phyloP scores from a whole-genome alignment of 2,329 filamentous ascomycete species.

The Torrubiella hemipterigena region DNA sequence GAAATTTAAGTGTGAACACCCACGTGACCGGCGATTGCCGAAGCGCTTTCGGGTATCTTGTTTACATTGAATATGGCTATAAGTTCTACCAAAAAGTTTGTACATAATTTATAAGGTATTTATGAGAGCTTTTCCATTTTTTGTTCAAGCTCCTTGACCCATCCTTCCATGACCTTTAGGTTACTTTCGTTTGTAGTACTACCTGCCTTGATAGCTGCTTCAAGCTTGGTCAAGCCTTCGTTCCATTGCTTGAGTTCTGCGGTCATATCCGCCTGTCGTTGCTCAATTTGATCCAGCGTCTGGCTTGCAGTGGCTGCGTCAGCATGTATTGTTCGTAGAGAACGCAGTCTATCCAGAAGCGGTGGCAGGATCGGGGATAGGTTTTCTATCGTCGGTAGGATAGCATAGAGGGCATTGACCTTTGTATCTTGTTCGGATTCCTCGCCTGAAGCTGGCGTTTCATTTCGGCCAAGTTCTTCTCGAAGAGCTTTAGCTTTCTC shows the following conservation, averaged over 20 bases:
- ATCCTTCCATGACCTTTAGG: slow-evolving; percentile 72
- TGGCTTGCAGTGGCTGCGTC: slow-evolving; percentile 74
- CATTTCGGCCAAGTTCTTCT: slow-evolving; percentile 42
- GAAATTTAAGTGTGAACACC: slow-evolving; percentile 2
- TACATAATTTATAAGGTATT: background rate
- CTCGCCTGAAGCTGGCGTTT: slow-evolving; percentile 26
- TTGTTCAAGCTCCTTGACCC: slow-evolving; percentile 78
- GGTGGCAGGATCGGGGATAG: slow-evolving; percentile 76
- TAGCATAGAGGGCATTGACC: slow-evolving; percentile 83
- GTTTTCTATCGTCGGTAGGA: slow-evolving; percentile 77
- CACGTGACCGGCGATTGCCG: slow-evolving; percentile 6
- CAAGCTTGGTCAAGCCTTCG: slow-evolving; percentile 67
- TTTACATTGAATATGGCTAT: background rate
- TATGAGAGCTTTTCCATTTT: slow-evolving; percentile 51
- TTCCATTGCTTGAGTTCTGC: slow-evolving; percentile 79
- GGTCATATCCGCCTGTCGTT: slow-evolving; percentile 69
- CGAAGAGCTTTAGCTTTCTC: slow-evolving; percentile 50
- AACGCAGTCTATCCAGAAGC: slow-evolving; percentile 73
- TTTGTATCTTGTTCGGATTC: slow-evolving; percentile 68
- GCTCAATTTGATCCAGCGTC: slow-evolving; percentile 66
- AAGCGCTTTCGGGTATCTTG: slow-evolving; percentile 20
- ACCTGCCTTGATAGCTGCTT: slow-evolving; percentile 59
- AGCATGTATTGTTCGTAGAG: slow-evolving; percentile 71
- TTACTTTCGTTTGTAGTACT: slow-evolving; percentile 65
- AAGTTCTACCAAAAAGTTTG: slow-evolving; percentile 1